Base-by-base conservation (phyloP, 257 asterid species). In the Solanum chmielewskii region DNA sequence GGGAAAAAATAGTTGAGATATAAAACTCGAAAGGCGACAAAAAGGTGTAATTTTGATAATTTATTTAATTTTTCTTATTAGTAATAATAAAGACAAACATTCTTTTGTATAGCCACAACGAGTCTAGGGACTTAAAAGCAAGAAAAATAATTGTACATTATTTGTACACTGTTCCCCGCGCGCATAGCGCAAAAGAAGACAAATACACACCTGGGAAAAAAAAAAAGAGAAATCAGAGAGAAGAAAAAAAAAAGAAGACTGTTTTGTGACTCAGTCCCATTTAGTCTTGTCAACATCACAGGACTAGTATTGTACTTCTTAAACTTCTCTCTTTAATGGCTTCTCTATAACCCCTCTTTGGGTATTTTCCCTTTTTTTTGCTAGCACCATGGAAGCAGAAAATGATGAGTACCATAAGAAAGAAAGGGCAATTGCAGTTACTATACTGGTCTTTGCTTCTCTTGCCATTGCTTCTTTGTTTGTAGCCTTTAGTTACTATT, bases 401-500 rank as follows among this genome's bases (percentile, higher is more conserved):
- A 91, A 73, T 87, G 92, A 88, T 13, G 89, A 87, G n/a, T 93
- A 90, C 93, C 92, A 88, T 92, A 94, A 90, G 86, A 90, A 89
- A 87, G 98, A 93, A 91, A 93, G 82, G 87, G 76, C 87, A 13
- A 95, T 87, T 75, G 75, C 93, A 85, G 90, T 90, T 31, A 89
- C 90, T n/a, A 84, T 93, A 87, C 86, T 95, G n/a, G 89, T 93
- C 11, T 84, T 93, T 83, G 98, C 99, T 64, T 91, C 97, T 27
- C 68, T 92, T 25, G 92, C 98, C 73, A 85, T 95, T 89, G 92
- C 92, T 83, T 95, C 98, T 9, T 82, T 93, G 91, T 90, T 94
- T 13, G 90, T 90, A 10, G 92, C 98, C 18, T 91, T 96, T 68
- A 86, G 89, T 86, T 96, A 96, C 93, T 96, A 94, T 87, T 94